Percentiles rank a stretch among this genome's conserved stretches.
Evolutionary conservation across 371 early-diverging fungal species (phyloP).

Genomic region (Choanephora cucurbitarum): DNA sequence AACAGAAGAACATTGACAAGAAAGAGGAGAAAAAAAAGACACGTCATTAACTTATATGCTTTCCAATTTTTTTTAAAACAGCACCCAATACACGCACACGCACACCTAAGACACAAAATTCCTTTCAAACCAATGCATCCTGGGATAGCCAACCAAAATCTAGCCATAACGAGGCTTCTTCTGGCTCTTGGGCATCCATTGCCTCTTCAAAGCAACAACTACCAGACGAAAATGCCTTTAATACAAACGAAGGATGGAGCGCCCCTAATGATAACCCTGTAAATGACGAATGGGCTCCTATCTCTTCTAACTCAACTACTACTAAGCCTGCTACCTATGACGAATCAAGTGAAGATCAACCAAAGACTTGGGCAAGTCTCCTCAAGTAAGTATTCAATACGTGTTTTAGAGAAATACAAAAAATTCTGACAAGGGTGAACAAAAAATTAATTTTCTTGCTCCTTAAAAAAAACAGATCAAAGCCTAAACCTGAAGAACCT

Average conservation of each 20-base stretch:
- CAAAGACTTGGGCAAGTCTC: slow-evolving; percentile 81
- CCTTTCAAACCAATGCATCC: slow-evolving; percentile 13
- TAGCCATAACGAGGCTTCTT: slow-evolving; percentile 12
- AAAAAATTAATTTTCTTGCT: slow-evolving; percentile 3
- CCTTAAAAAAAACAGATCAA: slow-evolving; percentile 22
- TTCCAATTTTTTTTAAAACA: not conserved
- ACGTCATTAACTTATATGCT: not conserved
- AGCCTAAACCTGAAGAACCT: slow-evolving; percentile 48
- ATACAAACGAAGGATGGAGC: slow-evolving; percentile 23
- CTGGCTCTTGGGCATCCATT: slow-evolving; percentile 48
- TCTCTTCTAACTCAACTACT: slow-evolving; percentile 10
- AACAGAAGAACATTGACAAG: not conserved
- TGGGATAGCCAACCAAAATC: slow-evolving; percentile 26
- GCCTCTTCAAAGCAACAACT: slow-evolving; percentile 34
- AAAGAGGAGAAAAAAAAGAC: not conserved
- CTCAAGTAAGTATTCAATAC: slow-evolving; percentile 59
- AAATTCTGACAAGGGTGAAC: slow-evolving; percentile 1
- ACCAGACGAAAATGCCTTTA: slow-evolving; percentile 4
- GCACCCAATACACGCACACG: slow-evolving; percentile 24
- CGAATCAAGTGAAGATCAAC: slow-evolving; percentile 25
- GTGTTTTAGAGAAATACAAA: slow-evolving; percentile 5
- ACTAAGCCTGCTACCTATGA: slow-evolving; percentile 8
- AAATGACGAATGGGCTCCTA: slow-evolving; percentile 25
- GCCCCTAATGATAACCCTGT: slow-evolving; percentile 10
- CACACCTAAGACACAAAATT: slow-evolving; percentile 17